phyloP scores from a whole-genome alignment of 2,329 filamentous ascomycete genomes.

The Xylariaceae sp. region DNA sequence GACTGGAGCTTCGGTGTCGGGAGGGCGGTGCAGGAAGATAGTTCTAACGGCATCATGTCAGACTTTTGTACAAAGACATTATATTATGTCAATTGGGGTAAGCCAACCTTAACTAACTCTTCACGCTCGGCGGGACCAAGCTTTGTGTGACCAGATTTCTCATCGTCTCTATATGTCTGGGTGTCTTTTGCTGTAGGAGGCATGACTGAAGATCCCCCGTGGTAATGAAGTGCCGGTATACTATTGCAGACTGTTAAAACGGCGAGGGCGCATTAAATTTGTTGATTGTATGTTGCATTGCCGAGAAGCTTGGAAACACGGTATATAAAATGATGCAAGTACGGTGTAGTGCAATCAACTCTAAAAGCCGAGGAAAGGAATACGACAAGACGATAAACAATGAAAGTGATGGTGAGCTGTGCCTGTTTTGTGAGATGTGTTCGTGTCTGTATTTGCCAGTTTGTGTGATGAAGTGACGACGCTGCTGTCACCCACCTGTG shows the following conservation, averaged over 20 bases:
- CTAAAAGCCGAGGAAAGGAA: no score
- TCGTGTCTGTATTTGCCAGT: no score
- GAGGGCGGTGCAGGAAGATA: conserved; percentile 26
- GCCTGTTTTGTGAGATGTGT: no score
- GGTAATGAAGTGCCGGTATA: not conserved
- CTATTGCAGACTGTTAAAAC: not conserved
- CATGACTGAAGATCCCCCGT: conserved; percentile 28
- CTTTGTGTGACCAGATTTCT: conserved; percentile 38
- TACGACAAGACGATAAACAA: no score
- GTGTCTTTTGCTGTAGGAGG: conserved; percentile 35
- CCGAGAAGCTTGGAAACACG: no score
- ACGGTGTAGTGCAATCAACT: no score
- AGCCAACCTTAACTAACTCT: conserved; percentile 41
- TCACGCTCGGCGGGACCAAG: conserved; percentile 42
- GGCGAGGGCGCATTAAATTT: no score
- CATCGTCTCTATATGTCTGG: conserved; percentile 43
- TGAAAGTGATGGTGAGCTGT: no score
- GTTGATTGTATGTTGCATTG: no score
- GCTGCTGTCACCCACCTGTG: no score
- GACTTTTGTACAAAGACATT: conserved; percentile 2
- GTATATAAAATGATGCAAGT: no score
- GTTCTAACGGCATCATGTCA: conserved; percentile 18
- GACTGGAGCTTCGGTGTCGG: conserved; percentile 25
- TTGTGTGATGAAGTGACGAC: no score
- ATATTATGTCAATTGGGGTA: not conserved